A percentile compares a stretch with the other conserved stretches of the same genome.
Evolutionary conservation across 352 stramenopile species (phyloP).

Genomic region (Phytophthora palmivora): DNA sequence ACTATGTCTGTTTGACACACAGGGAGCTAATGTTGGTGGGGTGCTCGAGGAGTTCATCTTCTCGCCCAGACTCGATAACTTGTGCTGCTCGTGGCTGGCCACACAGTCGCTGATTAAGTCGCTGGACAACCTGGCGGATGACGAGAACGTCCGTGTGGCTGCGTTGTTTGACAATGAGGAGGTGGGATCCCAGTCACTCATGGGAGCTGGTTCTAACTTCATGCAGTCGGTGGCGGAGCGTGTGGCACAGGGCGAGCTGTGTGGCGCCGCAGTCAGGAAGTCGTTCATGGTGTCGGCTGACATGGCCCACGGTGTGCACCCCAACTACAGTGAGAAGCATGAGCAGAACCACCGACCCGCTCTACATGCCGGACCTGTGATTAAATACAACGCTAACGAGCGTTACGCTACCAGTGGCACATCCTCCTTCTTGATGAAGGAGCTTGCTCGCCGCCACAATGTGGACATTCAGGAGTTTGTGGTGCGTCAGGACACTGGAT

Average conservation of each 20-base stretch:
- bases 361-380: conserved; percentile 96
- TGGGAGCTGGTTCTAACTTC: conserved; percentile 88
- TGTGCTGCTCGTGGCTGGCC: conserved; percentile 95
- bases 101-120: conserved; percentile 88
- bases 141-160: conserved; percentile 91
- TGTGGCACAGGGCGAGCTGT: conserved; percentile 67
- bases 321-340: conserved; percentile 97
- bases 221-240: conserved; percentile 70
- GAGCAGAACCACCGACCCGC: conserved; percentile 93
- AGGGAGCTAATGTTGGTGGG: conserved; percentile 93
- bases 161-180: conserved; percentile 99
- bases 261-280: conserved; percentile 62
- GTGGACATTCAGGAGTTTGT: conserved; percentile 96
- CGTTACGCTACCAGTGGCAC: conserved; percentile 96
- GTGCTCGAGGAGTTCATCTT: conserved; percentile 96
- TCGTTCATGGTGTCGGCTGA: conserved; percentile 93
- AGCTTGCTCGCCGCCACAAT: conserved; percentile 87
- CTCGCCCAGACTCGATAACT: conserved; percentile 96
- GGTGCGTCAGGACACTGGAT: conserved; percentile 96
- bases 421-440: conserved; percentile 93
- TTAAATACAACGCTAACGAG: conserved; percentile 99
- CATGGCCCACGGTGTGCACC: conserved; percentile 98
- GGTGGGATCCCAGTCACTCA: conserved; percentile 91
- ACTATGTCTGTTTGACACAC: conserved; percentile 96
- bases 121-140: conserved; percentile 67